Evolutionary conservation across 2,329 filamentous ascomycete species (phyloP), one percentile per base, ranked within the genome.

Genomic region (Biscogniauxia marginata): DNA sequence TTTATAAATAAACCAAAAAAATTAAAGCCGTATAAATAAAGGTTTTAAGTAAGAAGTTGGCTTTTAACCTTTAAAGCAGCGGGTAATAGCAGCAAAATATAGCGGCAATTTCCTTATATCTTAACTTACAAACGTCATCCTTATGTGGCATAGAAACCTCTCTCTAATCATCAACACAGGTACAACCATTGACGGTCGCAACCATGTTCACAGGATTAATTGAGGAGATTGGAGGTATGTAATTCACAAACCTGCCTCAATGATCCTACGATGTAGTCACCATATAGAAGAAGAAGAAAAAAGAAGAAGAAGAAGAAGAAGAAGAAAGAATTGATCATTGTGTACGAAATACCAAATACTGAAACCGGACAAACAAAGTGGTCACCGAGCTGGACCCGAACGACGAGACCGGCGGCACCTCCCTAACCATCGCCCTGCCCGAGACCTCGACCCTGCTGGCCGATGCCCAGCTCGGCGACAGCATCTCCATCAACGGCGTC

Each of bases 121-220:
- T n/a, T n/a, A 30, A 23, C 24, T 13, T 24, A 53, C 22, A 23
- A 62, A 61, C 60, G 60, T 63, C 60, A 63, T 60, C 49, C 47
- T 58, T 60, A 52, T 54, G 50, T 53, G 47, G 55, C 55, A 22
- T 16, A 49, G 46, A 46, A 53, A 47, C 19, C 21, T 47, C 43
- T 20, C 24, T 16, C 6, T 39, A n/a, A 16, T 39, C 30, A 39
- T 8, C 30, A 39, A 39, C 30, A 25, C 11, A 25, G 24, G 30
- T 16, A 39, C 30, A 16, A 39, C 30, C 8, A 30, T 30, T 30
- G 3, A 3, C 6, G 19, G 4, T n/a, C 24, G 21, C 47, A 46
- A 64, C 47, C 58, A 98, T 99, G 95, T 98, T 99, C 71, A 98
- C 95, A 56, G 95, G 95, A 65, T 89, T 96, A 60, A 90, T 96